phyloP scores from a whole-genome alignment of 2,329 filamentous ascomycete genomes.

The Trichoderma cornu-damae region DNA sequence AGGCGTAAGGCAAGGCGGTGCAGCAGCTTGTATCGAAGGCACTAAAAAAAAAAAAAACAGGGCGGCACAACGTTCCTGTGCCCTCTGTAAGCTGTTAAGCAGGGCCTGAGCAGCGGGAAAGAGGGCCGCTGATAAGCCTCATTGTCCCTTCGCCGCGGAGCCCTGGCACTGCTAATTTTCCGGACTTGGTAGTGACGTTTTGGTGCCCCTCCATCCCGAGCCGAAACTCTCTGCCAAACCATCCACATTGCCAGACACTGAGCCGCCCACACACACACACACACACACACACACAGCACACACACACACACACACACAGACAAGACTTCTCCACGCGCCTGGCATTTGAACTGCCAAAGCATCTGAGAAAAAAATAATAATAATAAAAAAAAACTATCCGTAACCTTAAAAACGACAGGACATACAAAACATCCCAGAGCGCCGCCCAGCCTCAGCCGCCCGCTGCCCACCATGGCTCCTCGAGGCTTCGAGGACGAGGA shows the following conservation, averaged over 20 bases:
- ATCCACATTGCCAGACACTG: background rate
- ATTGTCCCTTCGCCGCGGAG: background rate
- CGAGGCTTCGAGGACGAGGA: constrained; percentile 72
- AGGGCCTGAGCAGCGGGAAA: too few relatives aligned
- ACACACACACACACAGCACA: too few relatives aligned
- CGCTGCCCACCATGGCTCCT: constrained; percentile 42
- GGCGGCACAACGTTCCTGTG: too few relatives aligned
- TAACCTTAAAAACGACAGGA: background rate
- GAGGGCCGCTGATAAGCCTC: too few relatives aligned
- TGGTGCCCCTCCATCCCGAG: constrained; percentile 18
- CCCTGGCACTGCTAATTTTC: constrained; percentile 9
- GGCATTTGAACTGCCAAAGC: constrained; percentile 18
- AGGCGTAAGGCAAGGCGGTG: background rate
- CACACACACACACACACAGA: too few relatives aligned
- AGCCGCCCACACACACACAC: background rate
- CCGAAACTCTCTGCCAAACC: background rate
- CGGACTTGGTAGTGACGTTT: constrained; percentile 19
- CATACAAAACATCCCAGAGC: background rate
- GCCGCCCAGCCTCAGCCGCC: constrained; percentile 1
- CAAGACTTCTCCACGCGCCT: constrained; percentile 17
- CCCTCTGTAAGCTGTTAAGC: too few relatives aligned
- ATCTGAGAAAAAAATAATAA: background rate
- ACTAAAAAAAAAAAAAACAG: too few relatives aligned
- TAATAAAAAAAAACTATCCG: background rate
- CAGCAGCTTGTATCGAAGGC: background rate